Evolutionary conservation across 352 stramenopile genomes (phyloP), one percentile per base, ranked within the genome.

Genomic region (Lagenidium giganteum): DNA sequence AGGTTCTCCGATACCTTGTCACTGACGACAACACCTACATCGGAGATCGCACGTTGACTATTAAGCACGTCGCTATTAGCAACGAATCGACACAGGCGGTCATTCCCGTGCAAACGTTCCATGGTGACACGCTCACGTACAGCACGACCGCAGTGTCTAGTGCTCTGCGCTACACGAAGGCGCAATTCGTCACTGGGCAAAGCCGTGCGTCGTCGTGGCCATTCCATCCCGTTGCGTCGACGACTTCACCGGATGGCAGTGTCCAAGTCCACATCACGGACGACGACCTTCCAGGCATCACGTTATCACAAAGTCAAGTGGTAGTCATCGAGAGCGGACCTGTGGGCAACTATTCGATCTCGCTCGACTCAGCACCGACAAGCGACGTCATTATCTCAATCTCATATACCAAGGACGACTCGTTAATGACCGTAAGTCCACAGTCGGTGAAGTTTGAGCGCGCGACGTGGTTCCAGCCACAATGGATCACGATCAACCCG

Each of bases 201-300:
- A 38, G 52, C 1, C 44, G 63, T 6, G 38, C 46, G 22, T 21
- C 30, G 0, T 6, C 35, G 8, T 89, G 76, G 76, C 76, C 76
- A 4, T 52, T 47, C 17, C 48, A 61, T 26, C 68, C 64, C 33
- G 49, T 18, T 30, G 35, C 58, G 1, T 36, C 43, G 32, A 79
- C 64, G 57, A 55, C 45, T 16, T 82, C 70, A 40, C 23, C 24
- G 5, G 49, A 44, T n/a, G 73, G 73, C 14, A 54, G 28, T 0
- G 32, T 87, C 23, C 21, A 65, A 23, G 61, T 73, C 8, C 21
- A 40, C 6, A 47, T 77, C 3, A 35, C 77, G n/a, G 76, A 89
- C 34, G 76, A 89, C 27, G 76, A 89, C 55, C 32, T 85, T 6
- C 73, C 76, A 21, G 76, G 73, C 13, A 47, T 85, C 21, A 83